phyloP scores from a whole-genome alignment of 495 filamentous ascomycete species.

The Bombardia bombarda region DNA sequence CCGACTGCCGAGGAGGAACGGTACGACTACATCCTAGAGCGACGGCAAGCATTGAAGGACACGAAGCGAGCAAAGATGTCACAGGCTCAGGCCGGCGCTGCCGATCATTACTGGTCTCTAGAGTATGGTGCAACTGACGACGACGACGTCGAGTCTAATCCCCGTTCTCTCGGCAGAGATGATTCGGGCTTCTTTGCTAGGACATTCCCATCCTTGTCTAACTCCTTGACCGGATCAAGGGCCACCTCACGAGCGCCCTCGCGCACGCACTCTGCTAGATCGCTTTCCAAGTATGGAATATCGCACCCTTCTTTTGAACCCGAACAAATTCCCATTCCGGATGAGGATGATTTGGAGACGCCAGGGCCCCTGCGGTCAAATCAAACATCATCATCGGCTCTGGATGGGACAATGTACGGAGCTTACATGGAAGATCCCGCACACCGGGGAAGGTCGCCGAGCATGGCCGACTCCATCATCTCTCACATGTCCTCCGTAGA shows the following conservation, averaged over 20 bases:
- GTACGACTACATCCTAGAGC: slow-evolving; percentile 48
- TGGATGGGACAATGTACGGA: slow-evolving; percentile 73
- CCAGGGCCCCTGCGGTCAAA: slow-evolving; percentile 35
- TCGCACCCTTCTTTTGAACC: slow-evolving; percentile 38
- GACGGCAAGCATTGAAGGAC: slow-evolving; percentile 50
- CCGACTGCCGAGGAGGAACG: slow-evolving; percentile 57
- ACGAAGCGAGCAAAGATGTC: slow-evolving; percentile 39
- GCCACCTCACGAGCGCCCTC: slow-evolving; percentile 37
- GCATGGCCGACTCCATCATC: slow-evolving; percentile 52
- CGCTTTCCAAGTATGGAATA: slow-evolving; percentile 35
- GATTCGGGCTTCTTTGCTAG: slow-evolving; percentile 9
- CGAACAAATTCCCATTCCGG: slow-evolving; percentile 24
- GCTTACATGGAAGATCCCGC: slow-evolving; percentile 51
- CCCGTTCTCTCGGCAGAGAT: slow-evolving; percentile 26
- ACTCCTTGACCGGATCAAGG: slow-evolving; percentile 28
- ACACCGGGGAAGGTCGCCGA: slow-evolving; percentile 49
- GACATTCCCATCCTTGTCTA: slow-evolving; percentile 12
- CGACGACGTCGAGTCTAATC: slow-evolving; percentile 35
- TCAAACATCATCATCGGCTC: slow-evolving; percentile 44
- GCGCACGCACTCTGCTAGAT: slow-evolving; percentile 33
- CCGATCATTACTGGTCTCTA: slow-evolving; percentile 65
- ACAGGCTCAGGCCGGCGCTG: slow-evolving; percentile 28
- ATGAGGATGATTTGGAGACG: slow-evolving; percentile 38
- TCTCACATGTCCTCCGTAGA: slow-evolving; percentile 54
- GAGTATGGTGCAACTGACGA: slow-evolving; percentile 69